Conservation (phyloP, 129 eudicot genomes). For the Rutidosis leptorrhynchoides region DNA sequence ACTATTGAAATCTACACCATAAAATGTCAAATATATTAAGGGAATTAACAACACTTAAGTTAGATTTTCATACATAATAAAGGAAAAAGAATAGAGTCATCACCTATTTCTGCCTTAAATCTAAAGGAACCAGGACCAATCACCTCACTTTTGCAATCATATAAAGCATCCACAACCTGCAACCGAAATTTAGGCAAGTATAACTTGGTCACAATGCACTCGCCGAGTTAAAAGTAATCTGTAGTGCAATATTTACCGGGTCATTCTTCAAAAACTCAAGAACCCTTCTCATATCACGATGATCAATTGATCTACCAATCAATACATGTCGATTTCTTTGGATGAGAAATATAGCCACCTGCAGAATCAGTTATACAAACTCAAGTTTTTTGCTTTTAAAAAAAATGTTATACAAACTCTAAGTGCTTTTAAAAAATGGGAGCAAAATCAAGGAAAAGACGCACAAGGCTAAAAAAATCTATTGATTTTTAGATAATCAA, state of each 20-base stretch:
- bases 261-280: slow-evolving; percentile 83
- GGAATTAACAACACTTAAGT: not conserved
- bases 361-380: slow-evolving; percentile 30
- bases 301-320: slow-evolving; percentile 98
- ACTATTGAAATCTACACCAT: slow-evolving; percentile 79
- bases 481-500: not conserved
- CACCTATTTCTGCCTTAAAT: slow-evolving; percentile 98
- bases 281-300: slow-evolving; percentile 87
- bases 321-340: slow-evolving; percentile 96
- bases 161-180: slow-evolving; percentile 94
- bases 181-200: slow-evolving; percentile 13
- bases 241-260: slow-evolving; percentile 49
- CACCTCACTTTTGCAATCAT: slow-evolving; percentile 99
- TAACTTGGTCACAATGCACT: slow-evolving; percentile 13
- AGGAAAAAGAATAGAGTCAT: not conserved
- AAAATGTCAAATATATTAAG: not conserved
- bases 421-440: not conserved
- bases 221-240: slow-evolving; percentile 3
- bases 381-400: slow-evolving; percentile 11
- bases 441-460: not conserved
- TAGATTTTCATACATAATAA: not conserved
- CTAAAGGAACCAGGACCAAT: slow-evolving; percentile 98
- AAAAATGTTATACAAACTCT: not conserved
- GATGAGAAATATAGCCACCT: slow-evolving; percentile 94
- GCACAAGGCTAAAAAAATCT: slow-evolving; percentile 2